Conservation (phyloP, 2,329 filamentous ascomycete genomes). For the Colletotrichum sp. region DNA sequence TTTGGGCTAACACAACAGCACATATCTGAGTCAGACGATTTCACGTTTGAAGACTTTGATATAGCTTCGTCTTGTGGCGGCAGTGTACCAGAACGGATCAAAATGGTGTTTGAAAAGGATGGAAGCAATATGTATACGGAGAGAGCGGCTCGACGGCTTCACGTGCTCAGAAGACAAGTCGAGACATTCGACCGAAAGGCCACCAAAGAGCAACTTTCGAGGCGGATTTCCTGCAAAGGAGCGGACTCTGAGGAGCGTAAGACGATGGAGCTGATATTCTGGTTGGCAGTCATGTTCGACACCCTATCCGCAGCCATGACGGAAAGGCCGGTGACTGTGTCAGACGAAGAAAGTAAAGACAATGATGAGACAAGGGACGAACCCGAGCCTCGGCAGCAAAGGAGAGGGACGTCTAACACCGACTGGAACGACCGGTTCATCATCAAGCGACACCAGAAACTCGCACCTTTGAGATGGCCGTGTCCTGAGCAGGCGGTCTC, state of each 20-base stretch:
- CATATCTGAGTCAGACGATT: constrained; percentile 21
- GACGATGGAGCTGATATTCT: constrained; percentile 60
- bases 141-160: constrained; percentile 42
- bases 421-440: constrained; percentile 39
- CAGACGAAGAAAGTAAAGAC: constrained; percentile 44
- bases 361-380: background rate
- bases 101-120: constrained; percentile 26
- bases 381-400: constrained; percentile 10
- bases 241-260: constrained; percentile 31
- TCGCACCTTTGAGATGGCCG: constrained; percentile 49
- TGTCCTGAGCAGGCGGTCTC: constrained; percentile 59
- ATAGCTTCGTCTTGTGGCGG: background rate
- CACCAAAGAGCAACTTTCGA: background rate
- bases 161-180: constrained; percentile 39
- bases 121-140: constrained; percentile 40
- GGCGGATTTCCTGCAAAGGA: background rate
- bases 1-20: constrained; percentile 40
- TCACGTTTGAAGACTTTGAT: background rate
- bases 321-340: constrained; percentile 37
- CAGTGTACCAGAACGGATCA: background rate
- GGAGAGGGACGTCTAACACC: constrained; percentile 1
- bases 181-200: constrained; percentile 21
- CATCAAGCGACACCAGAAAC: constrained; percentile 34
- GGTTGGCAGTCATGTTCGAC: constrained; percentile 65
- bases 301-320: constrained; percentile 61